These are phyloP conservation scores for Trebouxia gelatinosa DNA, from an alignment of 163 green algal genomes.

Conservation along the genomic window DNA sequence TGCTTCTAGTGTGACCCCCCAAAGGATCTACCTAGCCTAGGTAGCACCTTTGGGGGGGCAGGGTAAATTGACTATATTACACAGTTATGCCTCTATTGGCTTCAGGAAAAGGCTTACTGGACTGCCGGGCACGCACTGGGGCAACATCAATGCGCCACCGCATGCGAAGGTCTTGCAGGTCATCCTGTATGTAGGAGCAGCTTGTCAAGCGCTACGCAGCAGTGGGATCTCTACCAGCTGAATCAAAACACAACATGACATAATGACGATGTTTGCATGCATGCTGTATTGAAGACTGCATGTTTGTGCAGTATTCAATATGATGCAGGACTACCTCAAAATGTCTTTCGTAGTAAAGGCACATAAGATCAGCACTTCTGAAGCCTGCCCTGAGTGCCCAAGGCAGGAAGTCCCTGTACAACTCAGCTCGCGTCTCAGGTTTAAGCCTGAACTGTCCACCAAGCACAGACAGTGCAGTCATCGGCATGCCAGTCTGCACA, in stretches of 20 bases:
- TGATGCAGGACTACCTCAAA: slow-evolving; percentile 61
- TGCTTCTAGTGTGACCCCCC: too few species aligned
- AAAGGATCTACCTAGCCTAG: too few species aligned
- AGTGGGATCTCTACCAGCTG: neutral
- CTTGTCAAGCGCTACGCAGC: neutral
- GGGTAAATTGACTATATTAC: too few species aligned
- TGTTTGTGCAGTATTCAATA: neutral
- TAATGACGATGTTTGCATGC: neutral
- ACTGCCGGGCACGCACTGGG: slow-evolving; percentile 4
- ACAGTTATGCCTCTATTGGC: too few species aligned
- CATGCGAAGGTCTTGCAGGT: slow-evolving; percentile 19
- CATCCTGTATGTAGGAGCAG: slow-evolving; percentile 2
- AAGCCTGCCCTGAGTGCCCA: slow-evolving; percentile 87
- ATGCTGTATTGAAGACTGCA: too few species aligned
- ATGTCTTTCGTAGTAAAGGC: slow-evolving; percentile 92
- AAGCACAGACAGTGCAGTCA: slow-evolving; percentile 84
- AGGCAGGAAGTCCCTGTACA: slow-evolving; percentile 81
- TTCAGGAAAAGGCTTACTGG: too few species aligned
- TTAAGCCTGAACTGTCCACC: slow-evolving; percentile 79
- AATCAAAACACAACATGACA: neutral
- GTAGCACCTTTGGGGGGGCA: too few species aligned
- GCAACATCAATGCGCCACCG: slow-evolving; percentile 30
- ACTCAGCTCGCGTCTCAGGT: slow-evolving; percentile 54
- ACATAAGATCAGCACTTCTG: slow-evolving; percentile 84
- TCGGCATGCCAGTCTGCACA: slow-evolving; percentile 93